Base-by-base conservation (phyloP, 1,139 yeast species). In the Suhomyces kunorum region DNA sequence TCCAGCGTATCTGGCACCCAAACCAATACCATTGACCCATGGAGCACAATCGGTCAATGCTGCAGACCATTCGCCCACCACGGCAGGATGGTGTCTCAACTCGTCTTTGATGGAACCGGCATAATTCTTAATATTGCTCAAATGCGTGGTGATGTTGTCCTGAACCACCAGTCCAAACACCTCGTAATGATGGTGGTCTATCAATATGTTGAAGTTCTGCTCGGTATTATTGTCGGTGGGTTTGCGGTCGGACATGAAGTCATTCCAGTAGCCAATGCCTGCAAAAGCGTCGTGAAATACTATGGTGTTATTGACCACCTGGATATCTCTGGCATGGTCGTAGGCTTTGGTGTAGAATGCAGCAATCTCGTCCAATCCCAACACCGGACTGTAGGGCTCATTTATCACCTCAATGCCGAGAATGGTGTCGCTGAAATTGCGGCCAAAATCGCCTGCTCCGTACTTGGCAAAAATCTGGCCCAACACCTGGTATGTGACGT, bases 181-280 rank as follows among this genome's bases (percentile, higher is more conserved):
- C 54, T 78, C 83, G 54, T 81, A 81, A 50, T 79, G 83, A 56
- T 81, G 87, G 56, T 80, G 85, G 55, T 81, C 86, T 38, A 81
- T 71, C 35, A 80, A 59, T 29, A 80, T 68, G 44, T 75, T 67
- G 41, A 64, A 60, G 40, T 66, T 61, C 37, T 59, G 47, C 25
- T 50, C 35, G 8, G 50, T 30, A 27, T 41, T 48, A 29, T 48
- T 38, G 3, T 18, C 40, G 5, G 37, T 19, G 12, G 45, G 32
- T 48, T 53, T 57, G 24, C 41, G 58, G 7, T 62, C 57, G 22
- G 65, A 64, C 49, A 76, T 64, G 38, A 76, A 70, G 6, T 59
- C 51, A 51, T 78, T 64, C 81, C 81, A 80, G 51, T 68, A 69
- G 7, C 78, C 76, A 38, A 72, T 64, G 2, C 65, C 59, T 49